Base-by-base conservation (phyloP, 2,329 filamentous ascomycete genomes). In the Fusarium pilosicola region DNA sequence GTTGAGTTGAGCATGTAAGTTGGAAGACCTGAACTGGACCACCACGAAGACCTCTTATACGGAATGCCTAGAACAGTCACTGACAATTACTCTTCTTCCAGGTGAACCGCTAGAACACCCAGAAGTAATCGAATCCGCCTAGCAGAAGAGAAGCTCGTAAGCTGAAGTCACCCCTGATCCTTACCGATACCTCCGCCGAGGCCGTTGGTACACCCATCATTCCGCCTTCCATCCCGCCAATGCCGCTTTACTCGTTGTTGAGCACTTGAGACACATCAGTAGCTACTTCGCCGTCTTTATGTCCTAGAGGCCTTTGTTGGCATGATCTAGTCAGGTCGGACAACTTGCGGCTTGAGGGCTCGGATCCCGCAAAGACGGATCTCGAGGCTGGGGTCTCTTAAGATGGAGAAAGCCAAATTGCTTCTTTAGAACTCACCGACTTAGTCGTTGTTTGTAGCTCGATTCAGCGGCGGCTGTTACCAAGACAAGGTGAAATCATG, bases 101-200 rank as follows among this genome's bases (percentile, higher is more conserved):
- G 15, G 17, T 4, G 8, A 6, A 3, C 28, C 14, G 9, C 10
- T 42, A 7, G 20, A 10, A 28, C 4, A 12, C 4, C 2, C 12
- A 20, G 30, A 34, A 2, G 17, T 3, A 10, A 18, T 22, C 30
- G 3, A 34, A 14, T 7, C 1, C 22, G 1, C 30, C 4, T 18
- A 20, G 32, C 32, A 28, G 32, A 28, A 38, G 30, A 51, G 49
- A 24, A 18, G 24, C 56, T 13, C 20, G 5, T n/a, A 10, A 18
- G 20, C 18, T n/a, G 15, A 28, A 30, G 20, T 14, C 10, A 7
- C 36, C 36, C 10, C 24, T 18, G 20, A 18, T 41, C 8, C 15
- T 3, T 5, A 18, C 8, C 26, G 8, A n/a, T 2, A 28, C 7
- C 14, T 8, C 24, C 18, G 13, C 32, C 1, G 9, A 22, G n/a